Evolutionary conservation across 768 basidiomycete species (phyloP).

Genomic region (Tricholoma furcatifolium): DNA sequence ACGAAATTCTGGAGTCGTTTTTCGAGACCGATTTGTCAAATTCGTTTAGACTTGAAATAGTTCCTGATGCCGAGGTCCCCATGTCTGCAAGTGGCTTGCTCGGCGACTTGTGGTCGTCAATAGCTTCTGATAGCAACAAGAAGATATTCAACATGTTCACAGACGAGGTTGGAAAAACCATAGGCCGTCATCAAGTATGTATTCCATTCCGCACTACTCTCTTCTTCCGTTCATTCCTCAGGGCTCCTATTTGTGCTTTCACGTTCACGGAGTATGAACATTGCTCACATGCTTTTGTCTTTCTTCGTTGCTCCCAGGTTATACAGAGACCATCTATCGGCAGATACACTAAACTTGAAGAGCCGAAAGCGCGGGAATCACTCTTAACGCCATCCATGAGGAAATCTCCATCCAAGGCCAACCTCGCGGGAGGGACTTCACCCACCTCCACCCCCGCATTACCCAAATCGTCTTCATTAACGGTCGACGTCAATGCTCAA

Average conservation of each 20-base stretch:
- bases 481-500: conserved; percentile 41
- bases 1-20: conserved; percentile 95
- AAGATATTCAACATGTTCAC: conserved; percentile 91
- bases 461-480: conserved; percentile 47
- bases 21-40: conserved; percentile 90
- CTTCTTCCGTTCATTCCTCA: background rate
- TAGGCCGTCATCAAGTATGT: conserved; percentile 86
- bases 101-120: conserved; percentile 86
- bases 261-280: background rate
- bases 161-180: conserved; percentile 91
- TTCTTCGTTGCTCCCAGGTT: conserved; percentile 41
- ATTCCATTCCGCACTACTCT: background rate
- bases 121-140: conserved; percentile 90
- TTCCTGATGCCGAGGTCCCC: conserved; percentile 67
- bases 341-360: conserved; percentile 78
- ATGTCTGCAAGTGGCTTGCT: conserved; percentile 59
- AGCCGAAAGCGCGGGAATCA: conserved; percentile 87
- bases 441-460: conserved; percentile 25
- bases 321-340: conserved; percentile 83
- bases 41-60: conserved; percentile 79
- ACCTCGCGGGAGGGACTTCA: conserved; percentile 33
- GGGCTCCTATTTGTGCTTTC: background rate
- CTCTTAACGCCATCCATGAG: conserved; percentile 73
- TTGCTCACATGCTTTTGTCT: background rate
- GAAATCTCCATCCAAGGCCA: conserved; percentile 55